These are phyloP conservation scores for Dalechampia spathulata DNA, from an alignment of 441 rosid genomes.

Conservation along the genomic window DNA sequence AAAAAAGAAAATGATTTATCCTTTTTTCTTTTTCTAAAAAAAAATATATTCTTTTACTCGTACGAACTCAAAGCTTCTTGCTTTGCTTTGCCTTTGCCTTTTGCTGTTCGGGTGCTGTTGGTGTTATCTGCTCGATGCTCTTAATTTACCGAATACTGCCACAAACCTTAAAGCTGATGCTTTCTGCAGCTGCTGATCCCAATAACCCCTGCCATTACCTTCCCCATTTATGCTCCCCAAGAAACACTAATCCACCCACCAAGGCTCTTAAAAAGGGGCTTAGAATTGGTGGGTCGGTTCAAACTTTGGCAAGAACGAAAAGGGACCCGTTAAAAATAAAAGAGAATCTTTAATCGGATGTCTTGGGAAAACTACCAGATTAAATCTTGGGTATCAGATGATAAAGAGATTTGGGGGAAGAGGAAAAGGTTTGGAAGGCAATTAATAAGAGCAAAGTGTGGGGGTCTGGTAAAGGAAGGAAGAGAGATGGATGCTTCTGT, in stretches of 20 bases:
- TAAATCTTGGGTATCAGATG: neutral
- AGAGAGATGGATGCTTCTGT: conserved; percentile 22
- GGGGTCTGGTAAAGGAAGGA: no score
- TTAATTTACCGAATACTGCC: conserved; percentile 25
- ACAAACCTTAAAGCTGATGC: conserved; percentile 38
- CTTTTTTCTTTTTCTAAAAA: no score
- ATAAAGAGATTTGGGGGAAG: conserved; percentile 5
- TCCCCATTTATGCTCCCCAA: conserved; percentile 13
- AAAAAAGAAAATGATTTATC: no score
- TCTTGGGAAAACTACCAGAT: no score
- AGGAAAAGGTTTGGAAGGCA: neutral
- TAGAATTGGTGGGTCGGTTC: no score
- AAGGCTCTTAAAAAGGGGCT: no score
- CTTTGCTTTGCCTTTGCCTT: conserved; percentile 17
- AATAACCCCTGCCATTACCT: conserved; percentile 41
- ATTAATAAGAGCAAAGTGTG: no score
- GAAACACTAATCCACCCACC: conserved; percentile 11
- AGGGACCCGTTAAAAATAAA: no score
- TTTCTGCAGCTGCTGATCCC: conserved; percentile 43
- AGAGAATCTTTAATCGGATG: neutral
- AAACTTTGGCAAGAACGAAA: no score
- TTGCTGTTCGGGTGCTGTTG: conserved; percentile 3
- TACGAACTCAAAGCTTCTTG: neutral
- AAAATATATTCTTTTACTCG: no score
- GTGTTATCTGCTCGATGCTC: conserved; percentile 24